Base-by-base conservation (phyloP, 768 basidiomycete genomes). In the Termitomyces sp. region DNA sequence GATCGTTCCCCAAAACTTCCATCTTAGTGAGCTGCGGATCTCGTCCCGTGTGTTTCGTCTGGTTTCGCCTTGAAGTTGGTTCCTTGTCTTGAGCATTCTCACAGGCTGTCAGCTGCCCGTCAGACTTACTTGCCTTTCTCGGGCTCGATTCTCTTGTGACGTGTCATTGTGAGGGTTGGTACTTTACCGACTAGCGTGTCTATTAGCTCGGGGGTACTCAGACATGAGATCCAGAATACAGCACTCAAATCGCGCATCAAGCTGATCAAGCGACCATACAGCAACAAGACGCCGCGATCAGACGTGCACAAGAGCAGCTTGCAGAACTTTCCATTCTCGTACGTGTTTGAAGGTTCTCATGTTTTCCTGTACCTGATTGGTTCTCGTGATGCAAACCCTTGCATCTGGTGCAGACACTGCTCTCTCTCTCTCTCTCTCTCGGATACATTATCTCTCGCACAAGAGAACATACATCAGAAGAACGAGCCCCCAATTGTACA, bases 301-400 rank as follows among this genome's bases (percentile, higher is more conserved):
- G 32, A 11, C 55, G 52, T 13, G 50, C 65, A 9, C 67, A 75
- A 52, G 70, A 72, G 46, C 60, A 59, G 2, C 64, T 76, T 32
- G 63, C 66, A 39, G 70, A 74, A 40, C 61, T 75, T 15, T 74
- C 75, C 12, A 55, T 73, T 33, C 36, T 71, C 22, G 76, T 75
- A 46, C 54, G 66, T 39, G 11, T 11, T 12, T 7, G 20, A 28
- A 28, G 46, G 7, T 33, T 28, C 28, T 28, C 28, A 28, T 53
- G 16, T 12, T 36, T 24, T 48, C 16, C 18, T 13, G 16, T 13
- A 15, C 15, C 48, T 51, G 8, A 46, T 32, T 22, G 35, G 50
- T 20, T 24, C 24, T 45, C 15, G 15, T 13, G 24, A 36, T 39
- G 4, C 15, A 33, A 66, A 56, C 62, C 9, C 55, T 66, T 6